Evolutionary conservation across 768 basidiomycete species (phyloP), one percentile per base, ranked within the genome.

Genomic region (Phaeotremella fagi): DNA sequence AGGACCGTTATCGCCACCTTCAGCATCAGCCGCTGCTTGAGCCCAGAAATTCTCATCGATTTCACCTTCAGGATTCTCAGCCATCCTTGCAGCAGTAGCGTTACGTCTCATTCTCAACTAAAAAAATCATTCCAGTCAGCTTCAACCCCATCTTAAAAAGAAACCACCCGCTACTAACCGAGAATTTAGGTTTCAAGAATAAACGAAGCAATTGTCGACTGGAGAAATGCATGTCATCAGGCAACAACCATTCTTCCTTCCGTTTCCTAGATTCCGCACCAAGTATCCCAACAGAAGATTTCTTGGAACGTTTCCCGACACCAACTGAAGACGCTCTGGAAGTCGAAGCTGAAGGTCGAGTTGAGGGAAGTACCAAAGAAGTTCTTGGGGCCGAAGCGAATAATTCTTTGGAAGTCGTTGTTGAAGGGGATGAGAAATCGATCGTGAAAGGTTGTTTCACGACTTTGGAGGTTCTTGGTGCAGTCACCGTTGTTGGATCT

Each of bases 1-100:
- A 11, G 80, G 80, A 4, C 72, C 63, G 15, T 44, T 78, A 18
- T 80, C 81, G 9, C 78, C 82, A 7, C 53, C 53, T 3, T 81
- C 85, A 14, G 83, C 84, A 72, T 87, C 83, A 0, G 88, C 89
- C 9, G 90, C 91, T 3, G 89, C 90, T 64, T 90, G 87, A 0
- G 91, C 92, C 95, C 95, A 98, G 78, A 91, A 98, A 57, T 87
- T 84, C 75, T 92, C 90, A 69, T 97, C 94, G 24, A 94, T 85
- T 74, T 95, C 91, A 25, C 87, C 90, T 59, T 90, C 85, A 41
- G 56, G 31, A 25, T 80, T 82, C 25, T 80, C 79, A 51, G 61
- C 79, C 76, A 61, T 71, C 66, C 42, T 77, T 59, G 47, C 72
- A 62, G 55, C 26, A 79, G 42, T 38, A 3, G 60, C 82, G 31